Conservation (phyloP, 768 basidiomycete genomes). For the Vararia minispora region DNA sequence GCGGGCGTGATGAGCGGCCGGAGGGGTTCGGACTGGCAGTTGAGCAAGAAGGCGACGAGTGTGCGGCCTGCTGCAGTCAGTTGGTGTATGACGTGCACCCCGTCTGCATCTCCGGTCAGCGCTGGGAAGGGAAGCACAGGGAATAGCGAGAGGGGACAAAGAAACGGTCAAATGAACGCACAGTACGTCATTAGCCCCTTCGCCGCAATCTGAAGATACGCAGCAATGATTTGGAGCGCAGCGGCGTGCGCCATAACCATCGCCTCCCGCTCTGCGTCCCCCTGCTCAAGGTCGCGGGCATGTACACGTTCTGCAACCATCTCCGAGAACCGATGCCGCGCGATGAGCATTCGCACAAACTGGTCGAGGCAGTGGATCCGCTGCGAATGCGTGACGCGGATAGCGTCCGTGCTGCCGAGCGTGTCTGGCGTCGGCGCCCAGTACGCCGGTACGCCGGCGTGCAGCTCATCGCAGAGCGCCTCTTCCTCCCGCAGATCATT, state of each 20-base stretch:
- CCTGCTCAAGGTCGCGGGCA: constrained; percentile 38
- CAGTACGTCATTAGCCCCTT: constrained; percentile 93
- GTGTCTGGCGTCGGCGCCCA: constrained; percentile 80
- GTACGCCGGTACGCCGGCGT: constrained; percentile 53
- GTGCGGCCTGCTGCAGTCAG: constrained; percentile 90
- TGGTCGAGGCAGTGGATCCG: constrained; percentile 82
- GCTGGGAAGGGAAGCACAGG: background rate
- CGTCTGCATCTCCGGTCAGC: constrained; percentile 40
- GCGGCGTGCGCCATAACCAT: constrained; percentile 67
- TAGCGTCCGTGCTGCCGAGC: constrained; percentile 73
- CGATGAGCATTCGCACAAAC: constrained; percentile 77
- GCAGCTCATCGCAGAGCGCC: constrained; percentile 69
- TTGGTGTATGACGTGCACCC: constrained; percentile 93
- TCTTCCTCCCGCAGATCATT: constrained; percentile 75
- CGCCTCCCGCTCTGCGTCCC: constrained; percentile 66
- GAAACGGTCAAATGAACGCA: constrained; percentile 28
- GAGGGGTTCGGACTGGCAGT: constrained; percentile 73
- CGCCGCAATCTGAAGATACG: constrained; percentile 77
- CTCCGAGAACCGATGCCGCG: constrained; percentile 78
- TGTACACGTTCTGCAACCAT: constrained; percentile 58
- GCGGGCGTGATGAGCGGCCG: constrained; percentile 71
- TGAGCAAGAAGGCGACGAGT: constrained; percentile 75
- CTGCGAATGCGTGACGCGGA: constrained; percentile 82
- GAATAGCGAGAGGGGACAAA: constrained; percentile 1
- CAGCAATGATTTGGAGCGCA: constrained; percentile 71